phyloP scores from a whole-genome alignment of 164 flowering plant genomes.

The Vitis labrusca region DNA sequence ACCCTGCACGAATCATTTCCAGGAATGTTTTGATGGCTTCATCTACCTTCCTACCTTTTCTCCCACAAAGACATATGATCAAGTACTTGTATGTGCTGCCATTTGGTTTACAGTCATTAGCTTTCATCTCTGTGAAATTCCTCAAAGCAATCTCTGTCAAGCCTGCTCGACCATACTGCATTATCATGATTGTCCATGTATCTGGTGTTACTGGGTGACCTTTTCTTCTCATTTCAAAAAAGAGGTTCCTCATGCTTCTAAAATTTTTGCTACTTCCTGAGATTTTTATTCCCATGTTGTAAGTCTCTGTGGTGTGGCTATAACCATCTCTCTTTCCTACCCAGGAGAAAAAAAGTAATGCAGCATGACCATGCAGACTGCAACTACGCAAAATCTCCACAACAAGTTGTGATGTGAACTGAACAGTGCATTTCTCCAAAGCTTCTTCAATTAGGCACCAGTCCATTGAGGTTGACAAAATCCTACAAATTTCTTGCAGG shows the following conservation, averaged over 20 bases:
- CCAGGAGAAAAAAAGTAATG: conserved; percentile 75
- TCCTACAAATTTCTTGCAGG: conserved; percentile 40
- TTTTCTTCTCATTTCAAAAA: conserved; percentile 74
- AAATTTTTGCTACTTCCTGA: conserved; percentile 80
- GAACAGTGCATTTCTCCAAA: conserved; percentile 39
- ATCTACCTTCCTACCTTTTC: conserved; percentile 72
- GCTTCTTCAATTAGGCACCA: conserved; percentile 58
- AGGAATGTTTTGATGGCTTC: conserved; percentile 57
- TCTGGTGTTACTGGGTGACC: conserved; percentile 50
- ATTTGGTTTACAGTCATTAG: conserved; percentile 47
- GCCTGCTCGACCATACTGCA: conserved; percentile 78
- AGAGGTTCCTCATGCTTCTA: conserved; percentile 72
- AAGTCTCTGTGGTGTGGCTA: conserved; percentile 60
- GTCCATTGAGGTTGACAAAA: conserved; percentile 52
- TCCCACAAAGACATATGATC: conserved; percentile 68
- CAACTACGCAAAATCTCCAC: conserved; percentile 46
- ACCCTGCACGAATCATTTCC: conserved; percentile 58
- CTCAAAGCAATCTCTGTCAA: conserved; percentile 69
- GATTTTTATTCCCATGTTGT: conserved; percentile 80
- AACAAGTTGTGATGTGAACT: conserved; percentile 69
- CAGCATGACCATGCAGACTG: conserved; percentile 40
- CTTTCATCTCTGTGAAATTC: conserved; percentile 66
- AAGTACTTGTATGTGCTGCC: conserved; percentile 68
- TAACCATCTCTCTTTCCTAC: conserved; percentile 55
- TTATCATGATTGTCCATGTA: conserved; percentile 89